These are phyloP conservation scores for Macaranga tanarius DNA, from an alignment of 441 rosid genomes.

Conservation along the genomic window DNA sequence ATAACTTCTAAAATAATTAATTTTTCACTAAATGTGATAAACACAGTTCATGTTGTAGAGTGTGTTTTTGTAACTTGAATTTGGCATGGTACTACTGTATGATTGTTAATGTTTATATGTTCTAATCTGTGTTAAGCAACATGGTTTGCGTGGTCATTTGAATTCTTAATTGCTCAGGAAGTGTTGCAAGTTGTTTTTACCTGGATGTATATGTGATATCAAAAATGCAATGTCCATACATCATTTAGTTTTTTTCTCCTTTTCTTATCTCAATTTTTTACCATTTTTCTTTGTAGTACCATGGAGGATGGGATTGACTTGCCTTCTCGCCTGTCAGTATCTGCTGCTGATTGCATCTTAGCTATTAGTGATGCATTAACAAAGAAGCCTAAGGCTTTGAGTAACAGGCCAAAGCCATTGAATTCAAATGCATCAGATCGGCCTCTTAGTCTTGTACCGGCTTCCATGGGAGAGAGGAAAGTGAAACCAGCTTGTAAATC, in stretches of 20 bases:
- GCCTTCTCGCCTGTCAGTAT: conserved; percentile 81
- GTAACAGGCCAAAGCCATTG: conserved; percentile 38
- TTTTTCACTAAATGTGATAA: neutral
- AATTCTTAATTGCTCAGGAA: neutral
- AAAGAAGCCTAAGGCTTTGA: conserved; percentile 45
- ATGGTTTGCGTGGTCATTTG: neutral
- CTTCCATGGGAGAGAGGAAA: conserved; percentile 41
- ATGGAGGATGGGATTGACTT: conserved; percentile 77
- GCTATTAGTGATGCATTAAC: conserved; percentile 71
- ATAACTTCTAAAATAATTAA: neutral
- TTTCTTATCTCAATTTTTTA: neutral
- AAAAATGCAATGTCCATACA: neutral
- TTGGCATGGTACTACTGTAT: neutral
- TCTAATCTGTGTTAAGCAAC: neutral
- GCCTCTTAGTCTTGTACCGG: conserved; percentile 32
- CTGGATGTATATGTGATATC: conserved; percentile 9
- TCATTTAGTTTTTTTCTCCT: neutral
- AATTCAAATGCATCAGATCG: conserved; percentile 33
- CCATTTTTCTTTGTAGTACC: conserved; percentile 44
- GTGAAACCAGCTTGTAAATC: conserved; percentile 30
- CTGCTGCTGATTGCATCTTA: conserved; percentile 90
- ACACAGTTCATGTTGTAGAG: neutral
- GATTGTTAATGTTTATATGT: conserved; percentile 6
- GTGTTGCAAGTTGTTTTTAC: neutral
- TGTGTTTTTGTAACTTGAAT: neutral